Percentiles rank a stretch among this genome's conserved stretches.
These are phyloP conservation scores for Fusarium chlamydosporum DNA, from an alignment of 2,329 filamentous ascomycete genomes.

Conservation along the genomic window DNA sequence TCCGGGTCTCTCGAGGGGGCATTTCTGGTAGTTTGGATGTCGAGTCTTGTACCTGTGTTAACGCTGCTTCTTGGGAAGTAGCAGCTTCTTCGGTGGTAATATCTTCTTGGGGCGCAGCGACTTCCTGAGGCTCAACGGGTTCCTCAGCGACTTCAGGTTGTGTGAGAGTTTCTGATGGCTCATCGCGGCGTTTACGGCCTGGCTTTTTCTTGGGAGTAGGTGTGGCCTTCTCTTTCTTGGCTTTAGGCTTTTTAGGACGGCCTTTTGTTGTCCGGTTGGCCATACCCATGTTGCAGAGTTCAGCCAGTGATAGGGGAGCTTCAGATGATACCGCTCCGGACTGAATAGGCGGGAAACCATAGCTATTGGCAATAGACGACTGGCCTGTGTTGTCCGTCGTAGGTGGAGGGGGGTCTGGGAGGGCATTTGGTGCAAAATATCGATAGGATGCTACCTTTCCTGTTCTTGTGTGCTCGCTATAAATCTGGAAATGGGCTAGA, in stretches of 20 bases:
- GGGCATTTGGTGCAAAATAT: constrained; percentile 47
- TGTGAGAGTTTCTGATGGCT: neutral
- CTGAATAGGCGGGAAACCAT: constrained; percentile 39
- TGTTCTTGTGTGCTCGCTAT: constrained; percentile 55
- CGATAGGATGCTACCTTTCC: constrained; percentile 58
- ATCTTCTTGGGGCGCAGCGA: neutral
- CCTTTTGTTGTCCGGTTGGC: constrained; percentile 49
- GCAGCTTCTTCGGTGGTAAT: neutral
- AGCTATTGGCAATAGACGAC: constrained; percentile 15
- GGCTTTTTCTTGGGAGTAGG: constrained; percentile 19
- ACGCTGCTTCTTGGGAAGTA: neutral
- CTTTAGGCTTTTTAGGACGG: constrained; percentile 41
- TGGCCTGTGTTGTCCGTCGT: neutral
- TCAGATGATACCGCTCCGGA: constrained; percentile 13
- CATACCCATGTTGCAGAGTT: constrained; percentile 48
- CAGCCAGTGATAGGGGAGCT: constrained; percentile 43
- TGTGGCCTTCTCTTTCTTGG: constrained; percentile 27
- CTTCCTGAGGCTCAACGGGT: neutral
- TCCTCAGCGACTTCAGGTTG: neutral
- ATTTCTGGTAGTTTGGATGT: neutral
- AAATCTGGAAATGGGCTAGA: constrained; percentile 55
- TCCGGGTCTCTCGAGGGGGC: neutral
- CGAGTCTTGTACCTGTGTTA: constrained; percentile 5
- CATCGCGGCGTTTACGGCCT: constrained; percentile 11
- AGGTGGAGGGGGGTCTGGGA: neutral